Conservation (phyloP, 1,139 yeast species). For the Scheffersomyces illinoinensis region DNA sequence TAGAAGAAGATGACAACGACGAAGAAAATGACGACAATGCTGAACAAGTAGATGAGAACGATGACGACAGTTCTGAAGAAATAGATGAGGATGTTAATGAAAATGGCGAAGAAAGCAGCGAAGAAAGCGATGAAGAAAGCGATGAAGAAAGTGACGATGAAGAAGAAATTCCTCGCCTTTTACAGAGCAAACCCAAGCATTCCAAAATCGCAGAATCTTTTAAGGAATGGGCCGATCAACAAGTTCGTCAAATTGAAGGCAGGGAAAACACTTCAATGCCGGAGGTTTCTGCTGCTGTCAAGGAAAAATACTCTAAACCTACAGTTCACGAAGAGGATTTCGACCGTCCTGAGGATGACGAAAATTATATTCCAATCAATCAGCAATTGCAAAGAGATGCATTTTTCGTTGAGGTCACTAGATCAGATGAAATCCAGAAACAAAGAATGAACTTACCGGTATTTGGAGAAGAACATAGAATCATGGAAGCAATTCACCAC, state of each 20-base stretch:
- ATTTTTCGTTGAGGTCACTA: slow-evolving; percentile 63
- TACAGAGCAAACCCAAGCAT: slow-evolving; percentile 43
- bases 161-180: slow-evolving; percentile 33
- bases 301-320: slow-evolving; percentile 41
- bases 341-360: slow-evolving; percentile 60
- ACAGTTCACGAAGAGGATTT: slow-evolving; percentile 61
- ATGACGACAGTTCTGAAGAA: slow-evolving; percentile 14
- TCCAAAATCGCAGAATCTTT: slow-evolving; percentile 47
- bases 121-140: slow-evolving; percentile 20
- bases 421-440: slow-evolving; percentile 65
- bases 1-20: slow-evolving; percentile 21
- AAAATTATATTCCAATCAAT: slow-evolving; percentile 57
- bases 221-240: slow-evolving; percentile 62
- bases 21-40: slow-evolving; percentile 15
- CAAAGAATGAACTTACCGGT: slow-evolving; percentile 81
- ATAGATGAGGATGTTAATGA: slow-evolving; percentile 19
- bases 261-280: slow-evolving; percentile 50
- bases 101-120: slow-evolving; percentile 24
- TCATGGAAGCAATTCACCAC: slow-evolving; percentile 95
- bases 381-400: slow-evolving; percentile 59
- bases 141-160: slow-evolving; percentile 21
- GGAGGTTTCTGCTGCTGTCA: slow-evolving; percentile 50
- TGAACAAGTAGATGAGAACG: slow-evolving; percentile 17
- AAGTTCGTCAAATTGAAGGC: slow-evolving; percentile 60
- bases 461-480: slow-evolving; percentile 83